A percentile compares a stretch with the other conserved stretches of the same genome.
Conservation (phyloP, 768 basidiomycete species). For the Tephrocybe sp. region DNA sequence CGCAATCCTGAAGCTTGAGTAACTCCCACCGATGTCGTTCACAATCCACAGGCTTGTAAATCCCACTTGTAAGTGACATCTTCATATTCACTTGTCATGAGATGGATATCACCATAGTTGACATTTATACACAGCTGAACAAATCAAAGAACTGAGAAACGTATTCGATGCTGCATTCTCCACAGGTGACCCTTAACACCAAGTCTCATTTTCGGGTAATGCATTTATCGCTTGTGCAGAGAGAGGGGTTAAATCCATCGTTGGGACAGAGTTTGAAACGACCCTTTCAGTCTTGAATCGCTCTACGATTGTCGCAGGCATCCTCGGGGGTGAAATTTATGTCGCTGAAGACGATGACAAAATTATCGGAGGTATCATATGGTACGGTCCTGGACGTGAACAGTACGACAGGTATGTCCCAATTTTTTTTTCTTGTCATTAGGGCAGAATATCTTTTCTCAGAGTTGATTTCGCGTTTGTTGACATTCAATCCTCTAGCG, state of each 20-base stretch:
- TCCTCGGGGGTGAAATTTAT: background rate
- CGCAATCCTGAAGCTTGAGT: too few species aligned
- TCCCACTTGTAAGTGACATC: too few species aligned
- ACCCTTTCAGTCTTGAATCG: slow-evolving; percentile 6
- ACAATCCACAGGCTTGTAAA: too few species aligned
- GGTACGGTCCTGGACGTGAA: too few species aligned
- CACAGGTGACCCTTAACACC: background rate
- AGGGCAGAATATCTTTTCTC: background rate
- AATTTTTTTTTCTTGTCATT: too few species aligned
- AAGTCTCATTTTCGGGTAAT: background rate
- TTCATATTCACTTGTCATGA: too few species aligned
- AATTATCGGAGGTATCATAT: too few species aligned
- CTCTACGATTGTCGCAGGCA: slow-evolving; percentile 1
- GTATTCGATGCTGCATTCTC: slow-evolving; percentile 6
- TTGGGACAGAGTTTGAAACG: too few species aligned
- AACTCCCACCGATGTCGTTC: too few species aligned
- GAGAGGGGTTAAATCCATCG: background rate
- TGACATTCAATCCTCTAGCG: background rate
- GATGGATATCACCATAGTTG: too few species aligned
- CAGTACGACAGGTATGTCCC: slow-evolving; percentile 9
- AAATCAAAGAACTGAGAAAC: slow-evolving; percentile 3
- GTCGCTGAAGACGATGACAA: too few species aligned
- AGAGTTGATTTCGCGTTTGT: background rate
- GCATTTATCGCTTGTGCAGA: background rate
- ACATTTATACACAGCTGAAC: too few species aligned